phyloP scores from a whole-genome alignment of 768 basidiomycete genomes.

The Asterophora parasitica region DNA sequence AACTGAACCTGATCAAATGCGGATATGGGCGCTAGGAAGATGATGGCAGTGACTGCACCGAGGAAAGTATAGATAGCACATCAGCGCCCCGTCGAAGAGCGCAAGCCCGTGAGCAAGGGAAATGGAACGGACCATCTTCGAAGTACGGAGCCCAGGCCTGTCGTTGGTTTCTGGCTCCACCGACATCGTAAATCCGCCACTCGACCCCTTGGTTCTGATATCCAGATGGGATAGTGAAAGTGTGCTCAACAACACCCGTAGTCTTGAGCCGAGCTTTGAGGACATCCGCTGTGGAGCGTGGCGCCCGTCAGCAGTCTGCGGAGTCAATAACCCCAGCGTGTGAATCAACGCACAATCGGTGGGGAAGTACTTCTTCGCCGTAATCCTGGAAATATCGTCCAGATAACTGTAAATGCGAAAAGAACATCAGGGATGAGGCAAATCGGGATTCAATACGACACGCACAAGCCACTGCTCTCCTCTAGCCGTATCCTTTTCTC shows the following conservation, averaged over 20 bases:
- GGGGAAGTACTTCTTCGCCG: conserved; percentile 77
- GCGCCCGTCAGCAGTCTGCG: conserved; percentile 9
- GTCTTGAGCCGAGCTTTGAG: conserved; percentile 81
- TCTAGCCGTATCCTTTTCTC: conserved; percentile 68
- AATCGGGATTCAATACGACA: conserved; percentile 16
- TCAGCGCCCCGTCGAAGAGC: conserved; percentile 2
- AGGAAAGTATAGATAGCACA: conserved; percentile 4
- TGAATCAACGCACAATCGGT: conserved; percentile 53
- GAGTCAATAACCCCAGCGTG: conserved; percentile 6
- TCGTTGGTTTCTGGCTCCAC: conserved; percentile 75
- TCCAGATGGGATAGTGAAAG: conserved; percentile 60
- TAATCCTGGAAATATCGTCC: conserved; percentile 76
- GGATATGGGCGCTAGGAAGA: conserved; percentile 85
- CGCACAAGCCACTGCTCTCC: conserved; percentile 85
- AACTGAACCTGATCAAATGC: conserved; percentile 67
- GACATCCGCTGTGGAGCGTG: conserved; percentile 53
- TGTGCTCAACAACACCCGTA: conserved; percentile 74
- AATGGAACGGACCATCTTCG: conserved; percentile 58
- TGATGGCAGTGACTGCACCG: conserved; percentile 74
- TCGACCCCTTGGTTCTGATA: conserved; percentile 48
- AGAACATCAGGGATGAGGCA: conserved; percentile 5
- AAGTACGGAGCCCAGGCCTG: conserved; percentile 90
- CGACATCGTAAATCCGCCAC: conserved; percentile 87
- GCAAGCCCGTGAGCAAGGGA: not conserved
- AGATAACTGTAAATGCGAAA: conserved; percentile 52